Evolutionary conservation across 2,329 filamentous ascomycete species (phyloP).

Genomic region (Sclerotinia spermophila): DNA sequence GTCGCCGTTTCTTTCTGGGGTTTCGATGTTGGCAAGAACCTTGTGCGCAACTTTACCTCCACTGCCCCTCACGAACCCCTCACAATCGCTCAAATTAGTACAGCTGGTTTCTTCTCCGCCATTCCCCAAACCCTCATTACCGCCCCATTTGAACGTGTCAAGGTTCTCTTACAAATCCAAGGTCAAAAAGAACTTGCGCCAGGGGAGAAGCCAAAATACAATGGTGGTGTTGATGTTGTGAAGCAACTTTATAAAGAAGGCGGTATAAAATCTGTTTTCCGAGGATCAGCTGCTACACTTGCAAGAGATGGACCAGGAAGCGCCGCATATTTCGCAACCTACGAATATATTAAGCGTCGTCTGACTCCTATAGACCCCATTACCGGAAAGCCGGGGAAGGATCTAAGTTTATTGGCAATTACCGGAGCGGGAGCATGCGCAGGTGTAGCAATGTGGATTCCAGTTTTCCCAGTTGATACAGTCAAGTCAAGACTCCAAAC

Average conservation of each 20-base stretch:
- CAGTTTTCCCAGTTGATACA: slow-evolving; percentile 95
- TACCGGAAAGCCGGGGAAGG: slow-evolving; percentile 67
- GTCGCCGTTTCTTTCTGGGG: slow-evolving; percentile 75
- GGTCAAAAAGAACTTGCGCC: slow-evolving; percentile 81
- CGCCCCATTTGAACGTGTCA: slow-evolving; percentile 98
- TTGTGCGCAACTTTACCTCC: slow-evolving; percentile 65
- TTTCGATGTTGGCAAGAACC: slow-evolving; percentile 90
- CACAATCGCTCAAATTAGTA: slow-evolving; percentile 81
- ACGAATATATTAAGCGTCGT: slow-evolving; percentile 88
- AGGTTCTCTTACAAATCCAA: slow-evolving; percentile 97
- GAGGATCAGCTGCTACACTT: slow-evolving; percentile 84
- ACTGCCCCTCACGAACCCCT: slow-evolving; percentile 66
- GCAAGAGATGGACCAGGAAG: slow-evolving; percentile 90
- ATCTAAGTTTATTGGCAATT: slow-evolving; percentile 77
- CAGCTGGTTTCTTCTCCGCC: slow-evolving; percentile 95
- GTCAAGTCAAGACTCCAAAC: slow-evolving; percentile 94
- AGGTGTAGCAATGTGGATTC: slow-evolving; percentile 98
- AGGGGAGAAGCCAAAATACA: slow-evolving; percentile 90
- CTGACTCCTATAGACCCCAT: slow-evolving; percentile 78
- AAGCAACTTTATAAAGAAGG: slow-evolving; percentile 89
- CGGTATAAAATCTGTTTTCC: slow-evolving; percentile 86
- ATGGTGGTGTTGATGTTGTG: slow-evolving; percentile 83
- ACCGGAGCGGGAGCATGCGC: slow-evolving; percentile 85
- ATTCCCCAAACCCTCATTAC: slow-evolving; percentile 97
- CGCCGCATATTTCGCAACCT: slow-evolving; percentile 94